Evolutionary conservation across 805 yeast genomes (phyloP), one percentile per base, ranked within the genome.

Genomic region (Dipodascus albidus): DNA sequence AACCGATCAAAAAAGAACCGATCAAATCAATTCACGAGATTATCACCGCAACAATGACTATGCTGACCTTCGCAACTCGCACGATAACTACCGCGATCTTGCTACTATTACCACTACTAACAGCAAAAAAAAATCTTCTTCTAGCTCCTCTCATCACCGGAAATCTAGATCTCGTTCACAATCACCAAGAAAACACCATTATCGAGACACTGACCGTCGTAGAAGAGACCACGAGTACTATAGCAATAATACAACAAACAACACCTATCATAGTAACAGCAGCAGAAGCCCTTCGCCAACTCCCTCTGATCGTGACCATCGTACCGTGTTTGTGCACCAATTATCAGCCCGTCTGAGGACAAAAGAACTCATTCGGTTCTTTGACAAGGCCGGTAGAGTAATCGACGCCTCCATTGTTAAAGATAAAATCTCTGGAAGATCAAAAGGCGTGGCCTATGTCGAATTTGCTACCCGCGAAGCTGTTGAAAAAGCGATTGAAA

Each of bases 291-390:
- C 8, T 17, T 14, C 19, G n/a, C 49, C 31, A 8, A 4, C n/a
- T 14, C 50, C 55, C 3, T 35, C 54, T 1, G 69, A 67, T 22
- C 57, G 67, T 17, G 70, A 67, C 53, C 50, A 57, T 48, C 52
- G 70, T 42, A 67, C 71, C 2, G 64, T 67, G n/a, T 67, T 67
- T 57, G 70, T 67, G 22, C 66, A 62, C 54, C 70, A 67, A 52
- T 55, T 67, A 33, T 67, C 71, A 2, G 64, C 65, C 11, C 57
- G 68, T 14, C 53, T 68, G n/a, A 57, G 63, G 11, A 58, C 66
- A 3, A 52, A 58, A 23, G 69, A 67, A 47, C 59, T 67, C 53
- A 56, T 56, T 17, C 63, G 60, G 22, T 65, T 67, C 55, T 68
- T 67, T 50, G 69, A 64, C 49, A 51, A 47, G 14, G 67, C 62